phyloP scores from a whole-genome alignment of 495 filamentous ascomycete species.

The Tuber calosporum region DNA sequence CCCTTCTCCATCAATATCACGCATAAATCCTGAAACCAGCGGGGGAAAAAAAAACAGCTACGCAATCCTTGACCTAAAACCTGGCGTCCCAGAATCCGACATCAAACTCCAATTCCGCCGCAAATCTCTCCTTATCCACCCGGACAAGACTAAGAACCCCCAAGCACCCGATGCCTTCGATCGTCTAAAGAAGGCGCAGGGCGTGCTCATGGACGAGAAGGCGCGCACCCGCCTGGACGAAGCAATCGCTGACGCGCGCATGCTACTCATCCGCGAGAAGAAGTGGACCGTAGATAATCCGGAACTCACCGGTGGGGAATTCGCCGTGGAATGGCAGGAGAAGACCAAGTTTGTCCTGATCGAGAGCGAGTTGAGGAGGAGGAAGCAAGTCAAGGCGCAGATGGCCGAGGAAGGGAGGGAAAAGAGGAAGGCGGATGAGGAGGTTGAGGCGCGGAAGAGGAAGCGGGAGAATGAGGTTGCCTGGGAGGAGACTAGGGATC shows the following conservation, averaged over 20 bases:
- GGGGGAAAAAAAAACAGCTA: constrained; percentile 52
- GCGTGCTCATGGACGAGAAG: constrained; percentile 87
- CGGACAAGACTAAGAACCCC: constrained; percentile 92
- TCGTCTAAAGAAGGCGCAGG: constrained; percentile 88
- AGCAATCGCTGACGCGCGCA: constrained; percentile 89
- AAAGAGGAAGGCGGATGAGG: constrained; percentile 79
- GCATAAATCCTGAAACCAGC: constrained; percentile 9
- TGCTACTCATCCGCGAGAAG: constrained; percentile 83
- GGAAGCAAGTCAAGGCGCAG: constrained; percentile 83
- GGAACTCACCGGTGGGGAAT: constrained; percentile 74
- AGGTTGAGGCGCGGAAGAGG: constrained; percentile 75
- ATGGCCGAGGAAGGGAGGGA: constrained; percentile 94
- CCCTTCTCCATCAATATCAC: constrained; percentile 6
- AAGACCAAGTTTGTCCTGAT: constrained; percentile 90
- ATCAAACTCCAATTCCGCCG: constrained; percentile 91
- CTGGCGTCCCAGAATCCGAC: constrained; percentile 88
- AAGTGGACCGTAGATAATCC: constrained; percentile 85
- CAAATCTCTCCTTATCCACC: constrained; percentile 96
- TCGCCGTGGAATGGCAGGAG: constrained; percentile 74
- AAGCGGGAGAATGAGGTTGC: constrained; percentile 87
- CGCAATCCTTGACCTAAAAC: constrained; percentile 90
- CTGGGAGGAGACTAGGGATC: constrained; percentile 88
- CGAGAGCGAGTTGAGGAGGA: constrained; percentile 78
- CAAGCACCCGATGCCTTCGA: constrained; percentile 93
- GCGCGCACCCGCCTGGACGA: constrained; percentile 79